Conservation (phyloP, 2,329 filamentous ascomycete genomes). For the Chaetomium strumarium region DNA sequence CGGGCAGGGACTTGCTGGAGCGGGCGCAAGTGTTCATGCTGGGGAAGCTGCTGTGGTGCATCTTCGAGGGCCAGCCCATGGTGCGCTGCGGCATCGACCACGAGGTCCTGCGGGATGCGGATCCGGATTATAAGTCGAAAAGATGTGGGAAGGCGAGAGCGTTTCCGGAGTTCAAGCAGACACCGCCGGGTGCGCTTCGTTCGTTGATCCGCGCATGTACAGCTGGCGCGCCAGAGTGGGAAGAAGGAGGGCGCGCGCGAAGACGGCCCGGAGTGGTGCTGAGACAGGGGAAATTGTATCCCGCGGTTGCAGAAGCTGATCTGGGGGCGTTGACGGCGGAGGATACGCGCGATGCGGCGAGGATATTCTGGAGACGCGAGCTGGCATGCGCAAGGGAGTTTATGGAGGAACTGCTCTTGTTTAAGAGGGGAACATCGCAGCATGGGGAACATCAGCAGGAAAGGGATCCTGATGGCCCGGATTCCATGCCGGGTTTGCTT, state of each 20-base stretch:
- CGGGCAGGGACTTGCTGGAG: slow-evolving; percentile 10
- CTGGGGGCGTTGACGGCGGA: not conserved
- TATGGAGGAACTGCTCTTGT: not conserved
- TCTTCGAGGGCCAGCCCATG: slow-evolving; percentile 21
- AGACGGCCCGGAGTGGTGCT: slow-evolving; percentile 11
- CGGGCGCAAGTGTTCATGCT: slow-evolving; percentile 26
- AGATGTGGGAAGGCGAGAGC: not conserved
- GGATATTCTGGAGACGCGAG: slow-evolving; percentile 15
- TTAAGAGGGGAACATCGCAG: not conserved
- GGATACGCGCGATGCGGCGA: slow-evolving; percentile 8
- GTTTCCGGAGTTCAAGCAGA: slow-evolving; percentile 20
- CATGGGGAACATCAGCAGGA: not conserved
- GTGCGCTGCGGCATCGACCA: slow-evolving; percentile 22
- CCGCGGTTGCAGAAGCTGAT: not conserved
- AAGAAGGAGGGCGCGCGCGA: not conserved
- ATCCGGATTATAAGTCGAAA: not conserved
- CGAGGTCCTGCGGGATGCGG: slow-evolving; percentile 16
- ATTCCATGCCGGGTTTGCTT: not conserved
- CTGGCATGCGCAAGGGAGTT: slow-evolving; percentile 12
- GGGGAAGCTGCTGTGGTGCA: slow-evolving; percentile 26
- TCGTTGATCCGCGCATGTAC: slow-evolving; percentile 20
- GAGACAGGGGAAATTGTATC: slow-evolving; percentile 14
- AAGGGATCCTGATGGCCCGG: too few species aligned
- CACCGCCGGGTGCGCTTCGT: slow-evolving; percentile 14
- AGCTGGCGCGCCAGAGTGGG: slow-evolving; percentile 22